Percentiles rank a stretch among this genome's conserved stretches.
phyloP scores from a whole-genome alignment of 208 protist species.

The Crithidia fasciculata region DNA sequence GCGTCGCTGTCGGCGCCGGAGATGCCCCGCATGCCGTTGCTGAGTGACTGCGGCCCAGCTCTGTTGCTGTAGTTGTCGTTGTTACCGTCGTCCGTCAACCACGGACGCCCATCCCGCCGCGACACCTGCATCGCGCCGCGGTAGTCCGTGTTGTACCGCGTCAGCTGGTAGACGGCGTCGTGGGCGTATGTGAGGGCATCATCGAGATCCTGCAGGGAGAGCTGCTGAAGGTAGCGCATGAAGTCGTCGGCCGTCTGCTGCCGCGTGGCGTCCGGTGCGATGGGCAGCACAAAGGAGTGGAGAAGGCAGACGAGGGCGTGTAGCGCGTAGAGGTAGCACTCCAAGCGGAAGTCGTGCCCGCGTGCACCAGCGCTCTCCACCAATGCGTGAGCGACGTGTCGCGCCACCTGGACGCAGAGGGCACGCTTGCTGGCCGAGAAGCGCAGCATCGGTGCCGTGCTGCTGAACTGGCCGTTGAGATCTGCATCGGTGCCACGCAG shows the following conservation, averaged over 20 bases:
- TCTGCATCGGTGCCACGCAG: conserved; percentile 21
- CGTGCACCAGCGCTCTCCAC: not conserved
- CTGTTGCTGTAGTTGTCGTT: not conserved
- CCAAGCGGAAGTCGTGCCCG: conserved; percentile 34
- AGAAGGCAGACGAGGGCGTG: conserved; percentile 73
- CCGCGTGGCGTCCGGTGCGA: conserved; percentile 2
- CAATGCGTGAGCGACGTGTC: conserved; percentile 29
- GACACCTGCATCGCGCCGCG: conserved; percentile 39
- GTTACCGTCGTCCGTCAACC: conserved; percentile 24
- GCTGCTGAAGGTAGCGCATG: conserved; percentile 33
- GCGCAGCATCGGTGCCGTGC: conserved; percentile 24
- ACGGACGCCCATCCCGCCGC: conserved; percentile 20
- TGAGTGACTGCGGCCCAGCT: conserved; percentile 44
- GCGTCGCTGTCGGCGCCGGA: conserved; percentile 3
- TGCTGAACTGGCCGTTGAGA: not conserved
- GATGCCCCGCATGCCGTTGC: conserved; percentile 43
- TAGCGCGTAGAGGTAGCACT: conserved; percentile 59
- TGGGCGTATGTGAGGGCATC: conserved; percentile 49
- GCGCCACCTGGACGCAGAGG: conserved; percentile 10
- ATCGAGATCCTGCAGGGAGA: conserved; percentile 43
- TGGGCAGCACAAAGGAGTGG: conserved; percentile 72
- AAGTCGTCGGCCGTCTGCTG: conserved; percentile 26
- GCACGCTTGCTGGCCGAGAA: conserved; percentile 29
- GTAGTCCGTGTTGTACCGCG: conserved; percentile 66
- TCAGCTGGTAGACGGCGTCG: conserved; percentile 55